phyloP scores from a whole-genome alignment of 306 rosid species.

The Rosa rugosa region DNA sequence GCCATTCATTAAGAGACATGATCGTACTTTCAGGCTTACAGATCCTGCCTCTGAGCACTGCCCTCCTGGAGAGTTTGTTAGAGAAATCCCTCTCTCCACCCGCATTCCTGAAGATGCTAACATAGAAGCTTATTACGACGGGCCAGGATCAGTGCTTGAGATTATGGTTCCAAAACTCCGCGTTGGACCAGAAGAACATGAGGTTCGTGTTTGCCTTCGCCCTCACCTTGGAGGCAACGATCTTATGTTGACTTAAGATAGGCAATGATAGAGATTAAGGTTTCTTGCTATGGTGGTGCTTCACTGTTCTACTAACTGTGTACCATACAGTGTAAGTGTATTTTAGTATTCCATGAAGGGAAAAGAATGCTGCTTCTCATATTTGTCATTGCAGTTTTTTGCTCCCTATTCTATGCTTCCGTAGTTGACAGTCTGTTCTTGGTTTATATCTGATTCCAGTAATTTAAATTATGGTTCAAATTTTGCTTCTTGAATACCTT shows the following conservation, averaged over 20 bases:
- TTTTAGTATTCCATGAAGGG: conserved; percentile 16
- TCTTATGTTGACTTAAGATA: conserved; percentile 67
- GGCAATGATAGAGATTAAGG: conserved; percentile 34
- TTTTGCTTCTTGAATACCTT: neutral
- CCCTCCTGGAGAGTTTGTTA: conserved; percentile 87
- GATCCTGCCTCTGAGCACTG: conserved; percentile 87
- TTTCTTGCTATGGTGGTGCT: conserved; percentile 32
- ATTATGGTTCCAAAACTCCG: conserved; percentile 90
- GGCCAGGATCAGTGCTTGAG: conserved; percentile 88
- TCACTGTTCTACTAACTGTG: conserved; percentile 46
- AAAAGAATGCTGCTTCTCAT: conserved; percentile 26
- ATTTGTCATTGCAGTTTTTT: conserved; percentile 24
- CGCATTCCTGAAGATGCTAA: conserved; percentile 94
- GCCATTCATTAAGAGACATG: conserved; percentile 74
- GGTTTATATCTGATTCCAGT: conserved; percentile 3
- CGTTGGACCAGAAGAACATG: conserved; percentile 81
- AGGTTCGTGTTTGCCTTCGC: conserved; percentile 92
- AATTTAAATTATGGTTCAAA: neutral
- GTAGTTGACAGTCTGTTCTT: conserved; percentile 20
- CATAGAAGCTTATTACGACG: conserved; percentile 88
- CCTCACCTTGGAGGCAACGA: conserved; percentile 84
- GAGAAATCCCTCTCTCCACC: conserved; percentile 78
- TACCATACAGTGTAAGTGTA: conserved; percentile 29
- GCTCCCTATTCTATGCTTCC: conserved; percentile 31
- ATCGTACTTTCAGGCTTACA: conserved; percentile 80